phyloP scores from a whole-genome alignment of 345 rosid genomes.

The Syzygium grande region DNA sequence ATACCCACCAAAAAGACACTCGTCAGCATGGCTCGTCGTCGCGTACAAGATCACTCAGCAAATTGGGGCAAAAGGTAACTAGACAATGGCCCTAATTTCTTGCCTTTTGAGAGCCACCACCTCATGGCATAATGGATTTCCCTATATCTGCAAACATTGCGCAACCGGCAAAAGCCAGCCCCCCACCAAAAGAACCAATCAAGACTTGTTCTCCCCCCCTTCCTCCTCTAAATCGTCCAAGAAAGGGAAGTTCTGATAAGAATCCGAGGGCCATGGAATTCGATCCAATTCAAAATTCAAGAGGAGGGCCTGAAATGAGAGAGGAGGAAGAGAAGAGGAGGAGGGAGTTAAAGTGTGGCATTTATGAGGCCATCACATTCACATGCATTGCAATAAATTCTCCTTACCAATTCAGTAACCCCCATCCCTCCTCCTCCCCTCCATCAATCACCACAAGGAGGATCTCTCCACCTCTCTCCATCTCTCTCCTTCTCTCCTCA shows the following conservation, averaged over 20 bases:
- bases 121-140: neutral
- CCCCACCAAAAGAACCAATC: neutral
- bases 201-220: too few species aligned
- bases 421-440: neutral
- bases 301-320: neutral
- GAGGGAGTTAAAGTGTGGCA: constrained; percentile 13
- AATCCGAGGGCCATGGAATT: neutral
- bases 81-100: neutral
- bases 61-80: neutral
- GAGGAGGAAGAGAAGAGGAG: neutral
- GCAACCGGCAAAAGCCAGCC: neutral
- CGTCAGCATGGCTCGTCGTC: neutral
- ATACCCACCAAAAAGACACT: neutral
- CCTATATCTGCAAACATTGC: neutral
- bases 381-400: constrained; percentile 23
- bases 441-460: neutral
- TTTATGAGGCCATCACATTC: constrained; percentile 56
- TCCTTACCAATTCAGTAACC: constrained; percentile 12
- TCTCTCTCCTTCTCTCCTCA: neutral
- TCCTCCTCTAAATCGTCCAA: neutral
- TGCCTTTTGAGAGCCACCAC: neutral
- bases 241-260: neutral
- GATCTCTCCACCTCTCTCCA: neutral
- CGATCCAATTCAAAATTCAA: neutral
- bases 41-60: neutral